Evolutionary conservation across 2,329 filamentous ascomycete species (phyloP), one percentile per base, ranked within the genome.

Genomic region (Fusarium albidum): DNA sequence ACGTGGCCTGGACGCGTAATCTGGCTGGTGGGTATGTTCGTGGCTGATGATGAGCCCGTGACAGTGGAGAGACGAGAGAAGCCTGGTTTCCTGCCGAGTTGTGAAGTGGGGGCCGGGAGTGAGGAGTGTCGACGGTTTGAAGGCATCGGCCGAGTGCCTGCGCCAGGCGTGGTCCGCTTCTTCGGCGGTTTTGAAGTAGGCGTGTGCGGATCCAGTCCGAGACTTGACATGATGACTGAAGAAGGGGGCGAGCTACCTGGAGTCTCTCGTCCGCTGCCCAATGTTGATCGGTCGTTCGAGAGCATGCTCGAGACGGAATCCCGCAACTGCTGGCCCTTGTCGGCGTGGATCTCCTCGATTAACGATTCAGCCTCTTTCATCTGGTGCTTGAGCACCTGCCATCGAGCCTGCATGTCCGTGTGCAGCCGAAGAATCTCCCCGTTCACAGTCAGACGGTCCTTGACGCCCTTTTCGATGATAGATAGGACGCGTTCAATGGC

Each of bases 391-490:
- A 97, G 77, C 5, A 84, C 82, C 60, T 88, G 84, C 85, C 93
- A 96, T 65, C 89, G 88, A n/a, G 85, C 81, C 67, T 92, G 88
- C 77, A 97, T 89, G 66, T 98, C 93, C 7, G 86, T 84, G 67
- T 96, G 89, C 27, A 98, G 79, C 37, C 92, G 86, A 25, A 98
- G 75, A 57, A 98, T 95, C 74, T 98, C 95, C 37, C 95, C 95
- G 69, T 99, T 98, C 49, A 98, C 92, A 0, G 95, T 98, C 42
- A 97, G 79, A n/a, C 95, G 86, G 68, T 98, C 92, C 69, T 91
- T 90, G 67, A 98, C 89, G n/a, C 95, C 95, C 69, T 92, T 94
- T 65, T 97, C 92, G 43, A 98, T 97, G 69, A 98, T 96, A 32
- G 89, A 87, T 14, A 98, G 77, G 8, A 99, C 92, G 34, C 93